phyloP scores from a whole-genome alignment of 2,329 filamentous ascomycete genomes.

The Coniochaeta prunicola region DNA sequence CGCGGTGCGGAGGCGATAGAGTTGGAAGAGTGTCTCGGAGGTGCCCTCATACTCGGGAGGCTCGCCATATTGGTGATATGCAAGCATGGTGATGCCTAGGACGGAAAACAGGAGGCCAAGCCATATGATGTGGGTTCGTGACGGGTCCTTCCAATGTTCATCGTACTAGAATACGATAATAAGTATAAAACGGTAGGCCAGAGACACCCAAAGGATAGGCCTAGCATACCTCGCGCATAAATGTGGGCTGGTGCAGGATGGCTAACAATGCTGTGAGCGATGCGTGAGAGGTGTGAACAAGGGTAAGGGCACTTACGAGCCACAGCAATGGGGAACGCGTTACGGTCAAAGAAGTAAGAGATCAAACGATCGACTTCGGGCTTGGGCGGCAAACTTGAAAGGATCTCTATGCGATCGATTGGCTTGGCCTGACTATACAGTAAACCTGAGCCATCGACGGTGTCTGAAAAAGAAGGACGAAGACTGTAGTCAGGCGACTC shows the following conservation, averaged over 20 bases:
- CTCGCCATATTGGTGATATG: conserved; percentile 43
- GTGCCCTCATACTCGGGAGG: conserved; percentile 41
- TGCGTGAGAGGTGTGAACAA: background rate
- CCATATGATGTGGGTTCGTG: conserved; percentile 41
- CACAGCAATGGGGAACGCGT: conserved; percentile 14
- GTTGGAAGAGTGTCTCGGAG: conserved; percentile 38
- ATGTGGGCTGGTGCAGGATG: conserved; percentile 38
- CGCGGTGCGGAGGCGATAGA: conserved; percentile 41
- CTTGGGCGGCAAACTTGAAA: conserved; percentile 18
- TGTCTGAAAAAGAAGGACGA: conserved; percentile 19
- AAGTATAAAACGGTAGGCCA: background rate
- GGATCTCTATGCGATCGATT: conserved; percentile 17
- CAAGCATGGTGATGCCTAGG: conserved; percentile 45
- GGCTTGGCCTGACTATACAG: conserved; percentile 16
- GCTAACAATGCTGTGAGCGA: conserved; percentile 9
- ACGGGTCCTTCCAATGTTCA: conserved; percentile 38
- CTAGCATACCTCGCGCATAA: conserved; percentile 28
- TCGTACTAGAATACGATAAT: conserved; percentile 30
- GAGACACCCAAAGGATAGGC: background rate
- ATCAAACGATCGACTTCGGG: conserved; percentile 15
- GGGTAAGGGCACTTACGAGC: conserved; percentile 16
- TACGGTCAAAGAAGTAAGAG: conserved; percentile 17
- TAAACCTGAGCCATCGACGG: conserved; percentile 17
- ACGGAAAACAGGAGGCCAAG: conserved; percentile 44
- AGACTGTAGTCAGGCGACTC: conserved; percentile 6